Evolutionary conservation across 2,329 filamentous ascomycete species (phyloP), one percentile per base, ranked within the genome.

Genomic region (Microsporum audouinii): DNA sequence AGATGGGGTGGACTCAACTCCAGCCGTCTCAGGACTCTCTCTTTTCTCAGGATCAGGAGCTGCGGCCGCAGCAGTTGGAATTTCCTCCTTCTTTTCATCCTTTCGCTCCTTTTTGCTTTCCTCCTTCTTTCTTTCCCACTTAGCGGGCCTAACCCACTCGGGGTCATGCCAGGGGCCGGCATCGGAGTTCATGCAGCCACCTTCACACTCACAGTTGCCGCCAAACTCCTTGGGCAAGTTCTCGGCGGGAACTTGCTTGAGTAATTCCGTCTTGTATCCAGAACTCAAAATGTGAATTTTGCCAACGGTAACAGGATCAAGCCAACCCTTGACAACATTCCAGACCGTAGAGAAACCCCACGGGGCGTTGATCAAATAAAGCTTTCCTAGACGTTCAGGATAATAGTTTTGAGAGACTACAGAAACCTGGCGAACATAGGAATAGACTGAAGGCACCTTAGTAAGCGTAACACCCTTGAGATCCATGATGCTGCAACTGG

Each of bases 51-150:
- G 17, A n/a, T 14, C 17, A 43, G 17, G 12, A 43, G 39, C 39
- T 1, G 39, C 5, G 1, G 39, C 39, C n/a, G 39, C 5, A 1
- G 39, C 14, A n/a, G 39, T n/a, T n/a, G 6, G 14, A n/a, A n/a
- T 43, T 6, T 43, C 34, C 34, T 36, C 39, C 39, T 43, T 43
- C 17, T 14, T 43, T 43, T 43, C 39, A n/a, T 14, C 17, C 39
- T 43, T 23, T n/a, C 17, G 17, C 17, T 23, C 17, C 17, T 23
- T 23, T 23, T 23, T 23, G 17, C 17, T 23, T 43, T 23, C 39
- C 39, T n/a, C 17, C 39, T 43, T 43, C 4, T 6, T 43, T 84
- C 72, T 94, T 43, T 43, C 10, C 39, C 39, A 43, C 14, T 43
- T 43, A 6, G 39, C 10, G 3, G 71, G 71, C 63, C 75, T 71